Conservation (phyloP, 225 moss, liverwort and hornwort species). For the Straminergon stramineum region DNA sequence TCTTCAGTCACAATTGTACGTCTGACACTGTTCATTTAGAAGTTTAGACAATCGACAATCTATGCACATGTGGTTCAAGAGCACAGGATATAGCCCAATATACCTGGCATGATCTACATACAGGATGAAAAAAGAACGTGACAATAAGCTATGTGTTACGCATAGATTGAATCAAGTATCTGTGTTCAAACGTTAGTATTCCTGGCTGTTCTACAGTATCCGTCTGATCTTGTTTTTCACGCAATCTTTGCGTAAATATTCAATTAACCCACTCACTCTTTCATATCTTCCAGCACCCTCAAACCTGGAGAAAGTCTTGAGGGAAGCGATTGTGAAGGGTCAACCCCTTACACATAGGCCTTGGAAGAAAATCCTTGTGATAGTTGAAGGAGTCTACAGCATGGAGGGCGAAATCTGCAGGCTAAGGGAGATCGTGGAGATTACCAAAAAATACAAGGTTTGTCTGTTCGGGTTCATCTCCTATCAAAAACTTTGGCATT, state of each 20-base stretch:
- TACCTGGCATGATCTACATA: neutral
- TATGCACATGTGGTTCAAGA: neutral
- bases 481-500: neutral
- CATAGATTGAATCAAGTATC: neutral
- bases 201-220: neutral
- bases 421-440: slow-evolving; percentile 56
- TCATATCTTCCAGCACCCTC: slow-evolving; percentile 52
- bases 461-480: neutral
- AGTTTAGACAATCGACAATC: neutral
- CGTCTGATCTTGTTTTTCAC: neutral
- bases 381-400: slow-evolving; percentile 93
- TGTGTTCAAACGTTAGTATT: neutral
- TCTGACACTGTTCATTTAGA: neutral
- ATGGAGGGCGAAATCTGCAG: slow-evolving; percentile 94
- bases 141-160: neutral
- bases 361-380: slow-evolving; percentile 88
- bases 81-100: neutral
- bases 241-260: neutral
- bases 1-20: slow-evolving; percentile 41
- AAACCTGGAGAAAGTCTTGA: slow-evolving; percentile 57
- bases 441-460: slow-evolving; percentile 84
- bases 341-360: slow-evolving; percentile 77
- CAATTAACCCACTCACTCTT: neutral
- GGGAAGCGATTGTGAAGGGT: slow-evolving; percentile 64
- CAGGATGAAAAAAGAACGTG: neutral